Evolutionary conservation across 306 rosid genomes (phyloP), one percentile per base, ranked within the genome.

Genomic region (Citrullus amarus): DNA sequence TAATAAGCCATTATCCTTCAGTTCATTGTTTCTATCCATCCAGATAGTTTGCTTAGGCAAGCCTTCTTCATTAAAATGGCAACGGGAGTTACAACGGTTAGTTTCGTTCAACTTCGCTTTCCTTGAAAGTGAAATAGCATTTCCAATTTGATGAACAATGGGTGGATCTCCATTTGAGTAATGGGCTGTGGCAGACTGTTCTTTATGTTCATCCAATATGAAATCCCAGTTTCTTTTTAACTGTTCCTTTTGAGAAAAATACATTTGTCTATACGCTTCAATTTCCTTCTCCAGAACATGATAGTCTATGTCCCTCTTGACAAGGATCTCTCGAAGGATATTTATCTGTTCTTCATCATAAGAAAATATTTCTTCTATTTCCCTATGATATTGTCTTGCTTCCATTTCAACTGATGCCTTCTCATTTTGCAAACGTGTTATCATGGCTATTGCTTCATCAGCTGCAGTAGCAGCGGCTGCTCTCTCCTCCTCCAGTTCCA

Each of bases 361-460:
- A 74, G 86, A 86, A 86, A 84, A 85, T 70, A 80, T 86, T 81
- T 96, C 99, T 78, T 96, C 99, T 32, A 93, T 86, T 81, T 88
- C 82, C 80, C 99, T 91, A 51, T 86, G 87, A 76, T 85, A 90
- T 67, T 93, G 99, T 80, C 86, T 81, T 44, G 86, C 86, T 78
- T 96, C 97, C 83, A 91, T 82, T 87, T 90, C 96, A 79, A 87
- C 81, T 3, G 83, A 82, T 4, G 98, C 93, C 85, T 91, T 96
- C 69, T 91, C 91, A 68, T 87, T 90, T 77, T 96, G 97, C 82
- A 96, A 85, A 58, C 98, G 97, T 1, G 75, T 84, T 81, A 96
- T 91, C 99, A 90, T 92, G 39, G 98, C 93, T 93, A 96, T 89
- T n/a, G 98, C 90, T 88, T 96, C 98, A 60, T 96, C 98, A 3